These are phyloP conservation scores for Silene uniflora DNA, from an alignment of 148 eudicot genomes.

Conservation along the genomic window DNA sequence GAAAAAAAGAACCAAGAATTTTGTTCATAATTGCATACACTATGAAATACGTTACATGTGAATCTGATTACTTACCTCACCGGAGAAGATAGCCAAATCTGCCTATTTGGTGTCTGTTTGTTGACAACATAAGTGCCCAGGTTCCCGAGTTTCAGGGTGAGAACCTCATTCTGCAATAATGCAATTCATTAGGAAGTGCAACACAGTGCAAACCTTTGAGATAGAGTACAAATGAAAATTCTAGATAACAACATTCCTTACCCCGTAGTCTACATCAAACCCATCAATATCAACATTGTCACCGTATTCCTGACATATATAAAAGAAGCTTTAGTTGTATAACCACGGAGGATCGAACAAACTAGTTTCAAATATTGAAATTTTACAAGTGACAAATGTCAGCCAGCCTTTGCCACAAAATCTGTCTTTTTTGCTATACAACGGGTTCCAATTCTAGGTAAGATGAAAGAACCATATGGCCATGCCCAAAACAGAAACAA, in stretches of 20 bases:
- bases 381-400: neutral
- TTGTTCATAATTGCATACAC: neutral
- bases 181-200: neutral
- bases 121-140: slow-evolving; percentile 87
- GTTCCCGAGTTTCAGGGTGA: slow-evolving; percentile 72
- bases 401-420: neutral
- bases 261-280: slow-evolving; percentile 94
- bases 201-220: neutral
- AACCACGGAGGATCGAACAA: neutral
- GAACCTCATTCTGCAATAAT: slow-evolving; percentile 67
- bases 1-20: neutral
- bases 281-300: slow-evolving; percentile 77
- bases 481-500: neutral
- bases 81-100: slow-evolving; percentile 95
- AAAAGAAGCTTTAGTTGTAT: slow-evolving; percentile 2
- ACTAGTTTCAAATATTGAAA: neutral
- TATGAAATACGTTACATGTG: neutral
- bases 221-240: neutral
- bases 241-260: slow-evolving; percentile 25
- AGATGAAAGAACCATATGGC: neutral
- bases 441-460: neutral
- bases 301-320: slow-evolving; percentile 63
- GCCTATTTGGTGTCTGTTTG: slow-evolving; percentile 96
- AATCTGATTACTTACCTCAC: slow-evolving; percentile 52
- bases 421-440: neutral